Evolutionary conservation across 2,329 filamentous ascomycete genomes (phyloP).

Genomic region (Hypoxylon sp.): DNA sequence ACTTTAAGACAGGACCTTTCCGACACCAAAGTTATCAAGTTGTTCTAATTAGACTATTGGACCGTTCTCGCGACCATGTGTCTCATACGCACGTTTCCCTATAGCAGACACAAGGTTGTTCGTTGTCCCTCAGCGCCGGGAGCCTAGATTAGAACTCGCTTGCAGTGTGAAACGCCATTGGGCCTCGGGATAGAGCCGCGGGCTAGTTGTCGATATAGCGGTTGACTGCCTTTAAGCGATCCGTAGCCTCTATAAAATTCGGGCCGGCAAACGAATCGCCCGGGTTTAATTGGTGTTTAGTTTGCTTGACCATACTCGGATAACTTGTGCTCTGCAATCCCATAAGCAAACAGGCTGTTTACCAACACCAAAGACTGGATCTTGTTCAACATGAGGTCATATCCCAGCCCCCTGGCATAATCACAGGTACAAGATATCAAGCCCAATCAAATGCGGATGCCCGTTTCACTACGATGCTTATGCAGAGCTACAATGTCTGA

Average conservation of each 20-base stretch:
- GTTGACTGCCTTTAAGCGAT: constrained; percentile 24
- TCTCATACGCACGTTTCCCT: constrained; percentile 39
- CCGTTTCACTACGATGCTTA: constrained; percentile 38
- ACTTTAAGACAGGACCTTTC: constrained; percentile 35
- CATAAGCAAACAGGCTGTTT: constrained; percentile 28
- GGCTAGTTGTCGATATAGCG: constrained; percentile 24
- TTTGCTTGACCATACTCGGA: constrained; percentile 26
- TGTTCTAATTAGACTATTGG: constrained; percentile 29
- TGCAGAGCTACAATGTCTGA: constrained; percentile 24
- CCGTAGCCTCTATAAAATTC: neutral
- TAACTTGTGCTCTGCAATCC: neutral
- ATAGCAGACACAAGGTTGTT: constrained; percentile 36
- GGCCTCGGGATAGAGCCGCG: constrained; percentile 15
- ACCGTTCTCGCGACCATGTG: constrained; percentile 17
- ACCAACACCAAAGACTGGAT: constrained; percentile 30
- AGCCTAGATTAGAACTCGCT: constrained; percentile 15
- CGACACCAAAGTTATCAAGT: constrained; percentile 15
- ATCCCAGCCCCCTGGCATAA: constrained; percentile 21
- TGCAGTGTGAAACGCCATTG: constrained; percentile 22
- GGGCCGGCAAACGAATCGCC: constrained; percentile 29
- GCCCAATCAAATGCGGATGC: constrained; percentile 33
- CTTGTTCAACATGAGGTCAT: constrained; percentile 36
- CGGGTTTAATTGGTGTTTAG: constrained; percentile 19
- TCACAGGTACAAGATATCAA: constrained; percentile 31
- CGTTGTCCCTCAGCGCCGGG: constrained; percentile 21